Conservation (phyloP, 768 basidiomycete genomes). For the Lentinula sp. region DNA sequence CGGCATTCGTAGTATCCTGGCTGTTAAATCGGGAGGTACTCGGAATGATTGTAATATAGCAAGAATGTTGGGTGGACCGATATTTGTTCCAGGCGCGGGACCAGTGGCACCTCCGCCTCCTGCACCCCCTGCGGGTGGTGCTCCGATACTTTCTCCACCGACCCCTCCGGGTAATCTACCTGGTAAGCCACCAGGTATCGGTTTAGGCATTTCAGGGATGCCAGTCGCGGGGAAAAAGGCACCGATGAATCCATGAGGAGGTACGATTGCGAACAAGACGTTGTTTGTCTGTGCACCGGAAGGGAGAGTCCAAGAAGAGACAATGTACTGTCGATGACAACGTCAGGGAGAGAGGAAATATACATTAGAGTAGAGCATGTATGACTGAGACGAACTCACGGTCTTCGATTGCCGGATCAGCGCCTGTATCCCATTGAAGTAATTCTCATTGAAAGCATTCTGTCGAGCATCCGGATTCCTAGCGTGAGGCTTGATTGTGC, state of each 20-base stretch:
- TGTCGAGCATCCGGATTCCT: neutral
- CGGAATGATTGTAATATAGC: neutral
- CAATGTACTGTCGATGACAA: neutral
- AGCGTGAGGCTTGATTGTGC: neutral
- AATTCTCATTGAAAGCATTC: neutral
- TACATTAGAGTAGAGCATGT: neutral
- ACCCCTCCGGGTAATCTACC: neutral
- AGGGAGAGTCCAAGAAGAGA: constrained; percentile 1
- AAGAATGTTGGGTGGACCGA: neutral
- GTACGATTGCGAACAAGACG: neutral
- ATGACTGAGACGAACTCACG: neutral
- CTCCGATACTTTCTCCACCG: neutral
- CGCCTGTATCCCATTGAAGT: neutral
- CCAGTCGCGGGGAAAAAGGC: constrained; percentile 1
- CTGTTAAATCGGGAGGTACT: neutral
- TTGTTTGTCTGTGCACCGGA: neutral
- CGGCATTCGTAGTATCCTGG: neutral
- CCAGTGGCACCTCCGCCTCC: neutral
- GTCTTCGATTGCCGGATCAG: neutral
- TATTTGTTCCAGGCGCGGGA: neutral
- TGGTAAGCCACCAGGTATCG: neutral
- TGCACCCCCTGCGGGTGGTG: neutral
- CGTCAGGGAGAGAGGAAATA: neutral
- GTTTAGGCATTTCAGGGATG: constrained; percentile 4
- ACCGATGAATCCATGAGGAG: constrained; percentile 2